Base-by-base conservation (phyloP, 75 land plant species). In the Pinus tabuliformis region DNA sequence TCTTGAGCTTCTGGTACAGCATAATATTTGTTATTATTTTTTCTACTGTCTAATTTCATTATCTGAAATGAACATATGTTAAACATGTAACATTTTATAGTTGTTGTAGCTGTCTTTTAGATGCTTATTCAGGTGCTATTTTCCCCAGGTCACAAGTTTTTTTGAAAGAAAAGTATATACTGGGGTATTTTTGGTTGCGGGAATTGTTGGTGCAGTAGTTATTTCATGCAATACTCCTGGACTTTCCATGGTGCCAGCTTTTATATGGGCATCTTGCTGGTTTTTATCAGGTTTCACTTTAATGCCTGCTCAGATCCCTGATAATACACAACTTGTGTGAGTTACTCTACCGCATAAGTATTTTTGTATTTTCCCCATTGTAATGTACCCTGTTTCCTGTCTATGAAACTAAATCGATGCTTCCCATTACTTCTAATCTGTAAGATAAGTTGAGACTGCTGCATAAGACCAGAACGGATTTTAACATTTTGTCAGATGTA, bases 281-380 rank as follows among this genome's bases (percentile, higher is more conserved):
- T 93, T 90, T 80, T 81, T 94, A 59, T 93, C 99, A 62, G 75
- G 81, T 13, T 96, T 96, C 63, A 96, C 99, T 52, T 72, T 96
- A 52, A 90, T 96, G 94, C 99, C 99, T 21, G 90, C 88, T 64
- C 91, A 96, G 76, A 96, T 96, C 83, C 85, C 92, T 76, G 95
- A 96, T 70, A 85, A 94, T 66, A 90, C 84, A 73, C 59, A 59
- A 63, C 79, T 96, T 76, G 97, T 96, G 99, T 96, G 85, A 91
- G 88, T 83, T 49, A 9, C 54, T 49, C 54, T 49, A 49, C 12
- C 9, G 12, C 12, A 49, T 49, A 49, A 49, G 11, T 45, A 6
- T 45, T 45, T 45, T 45, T 45, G 8, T 45, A 6, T 45, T 45
- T 45, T 9, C 12, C 12, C 54, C 54, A 49, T 49, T 49, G 12